Base-by-base conservation (phyloP, 352 stramenopile genomes). In the Phytophthora sp. region DNA sequence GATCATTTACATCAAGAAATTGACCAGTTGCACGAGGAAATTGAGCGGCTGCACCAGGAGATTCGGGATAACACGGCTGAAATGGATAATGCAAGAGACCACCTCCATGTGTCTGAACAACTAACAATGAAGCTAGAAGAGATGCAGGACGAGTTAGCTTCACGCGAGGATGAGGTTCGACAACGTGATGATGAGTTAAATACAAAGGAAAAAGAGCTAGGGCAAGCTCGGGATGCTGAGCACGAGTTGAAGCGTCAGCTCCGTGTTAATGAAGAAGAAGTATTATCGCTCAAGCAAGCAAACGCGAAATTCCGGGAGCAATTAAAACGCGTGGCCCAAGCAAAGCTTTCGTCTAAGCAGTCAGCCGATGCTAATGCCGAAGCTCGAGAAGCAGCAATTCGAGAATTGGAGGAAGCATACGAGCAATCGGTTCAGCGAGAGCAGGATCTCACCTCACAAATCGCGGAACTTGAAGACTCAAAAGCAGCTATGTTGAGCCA, bases 91-190 rank as follows among this genome's bases (percentile, higher is more conserved):
- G 64, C 67, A 9, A 62, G 64, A 49, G 45, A 52, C n/a, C 71
- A 76, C 20, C 50, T 86, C 4, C 66, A 84, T 30, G 46, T 71
- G 20, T 79, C 77, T 7, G 57, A 82, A 23, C 67, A 78, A 41
- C 69, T 88, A 45, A 84, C 60, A 18, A 41, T 69, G n/a, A 79
- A 84, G 53, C 53, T 88, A 0, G 67, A 83, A 49, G 61, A 76
- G 18, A 32, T 79, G 24, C 57, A 79, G 66, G 61, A 76, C 24
- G 56, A 76, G 23, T 38, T 81, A 12, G 52, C 68, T 39, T 41
- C 63, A 23, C 74, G 65, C 8, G 66, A 76, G 17, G 54, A 69
- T 4, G 54, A 76, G 6, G 38, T 62, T 42, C 60, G 71, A n/a
- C 57, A 76, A 26, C 71, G 63, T 9, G 60, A 83, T 27, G 53